These are phyloP conservation scores for Chlorella sp. DNA, from an alignment of 139 green algal genomes.

Conservation along the genomic window DNA sequence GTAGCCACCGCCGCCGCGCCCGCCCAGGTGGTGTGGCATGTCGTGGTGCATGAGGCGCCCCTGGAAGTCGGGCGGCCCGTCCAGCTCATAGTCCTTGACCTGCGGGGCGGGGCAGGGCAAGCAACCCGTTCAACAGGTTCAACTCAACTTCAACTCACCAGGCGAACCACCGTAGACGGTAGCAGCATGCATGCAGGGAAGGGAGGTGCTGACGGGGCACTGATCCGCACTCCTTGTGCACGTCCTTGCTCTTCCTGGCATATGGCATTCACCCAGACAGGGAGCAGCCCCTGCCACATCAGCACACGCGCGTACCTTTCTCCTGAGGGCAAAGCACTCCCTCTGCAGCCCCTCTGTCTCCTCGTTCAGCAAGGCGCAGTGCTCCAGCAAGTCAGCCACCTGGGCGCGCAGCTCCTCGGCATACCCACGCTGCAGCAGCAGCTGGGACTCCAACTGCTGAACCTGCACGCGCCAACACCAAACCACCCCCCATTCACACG, in stretches of 20 bases:
- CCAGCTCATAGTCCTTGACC: no score
- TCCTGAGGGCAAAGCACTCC: constrained; percentile 39
- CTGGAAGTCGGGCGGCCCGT: no score
- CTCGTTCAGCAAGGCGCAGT: constrained; percentile 15
- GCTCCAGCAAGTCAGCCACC: constrained; percentile 18
- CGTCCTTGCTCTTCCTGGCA: no score
- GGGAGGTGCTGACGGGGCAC: background rate
- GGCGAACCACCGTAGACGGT: background rate
- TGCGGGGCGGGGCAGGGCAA: no score
- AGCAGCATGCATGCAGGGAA: background rate
- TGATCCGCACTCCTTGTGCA: no score
- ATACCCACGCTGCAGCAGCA: constrained; percentile 35
- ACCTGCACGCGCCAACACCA: constrained; percentile 10
- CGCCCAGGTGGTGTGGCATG: no score
- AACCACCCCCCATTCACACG: background rate
- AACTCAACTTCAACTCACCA: background rate
- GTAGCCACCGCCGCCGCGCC: no score
- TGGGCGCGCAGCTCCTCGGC: constrained; percentile 35
- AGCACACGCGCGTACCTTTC: constrained; percentile 16
- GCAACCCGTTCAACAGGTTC: no score
- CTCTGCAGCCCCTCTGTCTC: constrained; percentile 47
- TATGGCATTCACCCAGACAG: no score
- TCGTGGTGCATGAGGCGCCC: no score
- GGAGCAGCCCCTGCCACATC: background rate
- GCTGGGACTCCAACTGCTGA: constrained; percentile 40